Base-by-base conservation (phyloP, 192 early-diverging fungal genomes). In the Martensiomyces pterosporus region DNA sequence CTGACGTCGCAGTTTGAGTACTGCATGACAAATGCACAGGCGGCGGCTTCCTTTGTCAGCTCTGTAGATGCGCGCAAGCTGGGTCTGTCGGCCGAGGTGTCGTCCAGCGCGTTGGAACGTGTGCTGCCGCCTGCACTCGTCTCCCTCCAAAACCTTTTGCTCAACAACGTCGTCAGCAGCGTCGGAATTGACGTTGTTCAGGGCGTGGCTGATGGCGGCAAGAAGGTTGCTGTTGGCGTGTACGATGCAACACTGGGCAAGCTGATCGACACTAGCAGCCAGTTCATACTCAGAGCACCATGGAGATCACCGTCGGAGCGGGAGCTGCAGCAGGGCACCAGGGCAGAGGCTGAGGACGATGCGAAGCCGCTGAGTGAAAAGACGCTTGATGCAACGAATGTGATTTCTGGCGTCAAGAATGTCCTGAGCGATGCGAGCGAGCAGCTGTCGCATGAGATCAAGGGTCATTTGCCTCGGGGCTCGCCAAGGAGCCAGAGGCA, bases 171-270 rank as follows among this genome's bases (percentile, higher is more conserved):
- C 1, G 51, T 69, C 4, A 70, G 54, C 32, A 56, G 48, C 17
- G 64, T 64, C 17, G 64, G 55, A 10, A 63, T 67, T 18, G 69
- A 78, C 15, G 76, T 73, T 10, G 49, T 73, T n/a, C 69, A 64
- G 43, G 69, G 69, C 12, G 68, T 77, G 14, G 64, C 75, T 13
- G 75, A 62, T 34, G 69, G 69, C 1, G 44, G 75, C 34, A 64
- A 59, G 21, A 77, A 73, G 17, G 75, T 73, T 0, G 60, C 69
- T 1, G 68, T 63, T 18, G 65, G 65, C n/a, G 61, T 78, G 22
- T 78, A 55, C 25, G 76, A 67, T 37, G 69, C 69, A 3, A 67
- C 69, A 12, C 38, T 73, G 18, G 65, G 68, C 0, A 56, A 48
- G 12, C 47, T 78, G 25, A 51, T 71, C 23, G 60, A 71, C 17